A percentile compares a stretch with the other conserved stretches of the same genome.
These are phyloP conservation scores for Starmerella sirachaensis DNA, from an alignment of 805 yeast genomes.

Conservation along the genomic window DNA sequence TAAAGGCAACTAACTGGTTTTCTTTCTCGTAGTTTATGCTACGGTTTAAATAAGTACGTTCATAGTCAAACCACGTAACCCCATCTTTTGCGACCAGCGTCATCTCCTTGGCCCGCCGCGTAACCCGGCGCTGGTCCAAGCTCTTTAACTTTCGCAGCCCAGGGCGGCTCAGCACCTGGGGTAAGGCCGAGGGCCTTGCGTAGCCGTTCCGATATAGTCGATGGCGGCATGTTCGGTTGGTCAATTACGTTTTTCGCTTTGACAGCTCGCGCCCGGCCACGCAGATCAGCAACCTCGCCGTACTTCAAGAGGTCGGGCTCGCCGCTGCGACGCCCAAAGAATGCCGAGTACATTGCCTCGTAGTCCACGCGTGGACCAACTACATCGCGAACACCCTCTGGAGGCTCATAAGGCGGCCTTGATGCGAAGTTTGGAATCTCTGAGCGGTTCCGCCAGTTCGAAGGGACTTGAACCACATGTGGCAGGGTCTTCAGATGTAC, in stretches of 20 bases:
- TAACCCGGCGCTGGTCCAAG: conserved; percentile 80
- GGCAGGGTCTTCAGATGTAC: conserved; percentile 52
- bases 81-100: no score
- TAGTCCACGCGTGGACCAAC: conserved; percentile 74
- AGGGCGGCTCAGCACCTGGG: conserved; percentile 55
- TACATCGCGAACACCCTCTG: conserved; percentile 50
- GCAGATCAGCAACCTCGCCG: conserved; percentile 49
- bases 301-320: conserved; percentile 38
- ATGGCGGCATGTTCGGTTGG: conserved; percentile 43
- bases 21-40: no score
- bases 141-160: conserved; percentile 59
- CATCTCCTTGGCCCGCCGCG: no score
- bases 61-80: no score
- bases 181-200: conserved; percentile 58
- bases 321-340: conserved; percentile 44
- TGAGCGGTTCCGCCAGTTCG: conserved; percentile 70
- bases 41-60: no score
- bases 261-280: conserved; percentile 14
- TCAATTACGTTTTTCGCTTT: background rate
- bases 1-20: no score
- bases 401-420: conserved; percentile 58
- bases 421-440: conserved; percentile 41
- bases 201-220: conserved; percentile 50
- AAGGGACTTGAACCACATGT: conserved; percentile 65
- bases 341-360: conserved; percentile 69